Percentiles rank a stretch among this genome's conserved stretches.
phyloP scores from a whole-genome alignment of 2,329 filamentous ascomycete genomes.

The Phaeomoniella chlamydospora region DNA sequence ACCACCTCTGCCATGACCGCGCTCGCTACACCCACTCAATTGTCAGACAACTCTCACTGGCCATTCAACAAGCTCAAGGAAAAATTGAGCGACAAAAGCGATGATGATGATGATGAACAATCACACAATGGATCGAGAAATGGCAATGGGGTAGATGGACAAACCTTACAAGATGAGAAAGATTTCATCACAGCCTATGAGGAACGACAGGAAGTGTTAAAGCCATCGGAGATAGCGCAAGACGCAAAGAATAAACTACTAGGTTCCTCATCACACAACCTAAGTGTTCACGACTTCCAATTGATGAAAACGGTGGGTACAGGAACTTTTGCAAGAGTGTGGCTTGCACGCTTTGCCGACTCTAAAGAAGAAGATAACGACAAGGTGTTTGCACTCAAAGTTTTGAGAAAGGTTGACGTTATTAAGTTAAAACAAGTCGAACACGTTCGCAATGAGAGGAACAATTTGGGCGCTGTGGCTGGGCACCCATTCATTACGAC shows the following conservation, averaged over 20 bases:
- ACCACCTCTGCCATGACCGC: no score
- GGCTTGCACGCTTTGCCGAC: conserved; percentile 29
- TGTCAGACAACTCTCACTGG: not conserved
- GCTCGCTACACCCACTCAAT: conserved; percentile 6
- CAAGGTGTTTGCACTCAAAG: conserved; percentile 33
- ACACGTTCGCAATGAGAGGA: conserved; percentile 53
- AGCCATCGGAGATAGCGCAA: conserved; percentile 18
- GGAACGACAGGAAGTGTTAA: conserved; percentile 5
- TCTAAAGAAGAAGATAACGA: conserved; percentile 17
- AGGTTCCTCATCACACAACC: conserved; percentile 19
- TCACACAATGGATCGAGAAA: not conserved
- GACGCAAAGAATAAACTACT: conserved; percentile 21
- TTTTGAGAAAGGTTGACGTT: conserved; percentile 35
- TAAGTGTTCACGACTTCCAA: conserved; percentile 29
- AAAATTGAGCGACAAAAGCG: not conserved
- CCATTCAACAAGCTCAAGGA: not conserved
- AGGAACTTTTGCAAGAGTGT: conserved; percentile 36
- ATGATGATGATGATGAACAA: not conserved
- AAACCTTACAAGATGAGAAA: conserved; percentile 7
- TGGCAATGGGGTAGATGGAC: not conserved
- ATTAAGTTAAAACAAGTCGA: conserved; percentile 53
- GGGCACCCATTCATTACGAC: conserved; percentile 54
- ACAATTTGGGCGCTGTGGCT: conserved; percentile 45
- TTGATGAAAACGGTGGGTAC: conserved; percentile 34
- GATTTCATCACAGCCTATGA: conserved; percentile 3